Evolutionary conservation across 1,284 basidiomycete genomes (phyloP).

Genomic region (Xanthoconium separans): DNA sequence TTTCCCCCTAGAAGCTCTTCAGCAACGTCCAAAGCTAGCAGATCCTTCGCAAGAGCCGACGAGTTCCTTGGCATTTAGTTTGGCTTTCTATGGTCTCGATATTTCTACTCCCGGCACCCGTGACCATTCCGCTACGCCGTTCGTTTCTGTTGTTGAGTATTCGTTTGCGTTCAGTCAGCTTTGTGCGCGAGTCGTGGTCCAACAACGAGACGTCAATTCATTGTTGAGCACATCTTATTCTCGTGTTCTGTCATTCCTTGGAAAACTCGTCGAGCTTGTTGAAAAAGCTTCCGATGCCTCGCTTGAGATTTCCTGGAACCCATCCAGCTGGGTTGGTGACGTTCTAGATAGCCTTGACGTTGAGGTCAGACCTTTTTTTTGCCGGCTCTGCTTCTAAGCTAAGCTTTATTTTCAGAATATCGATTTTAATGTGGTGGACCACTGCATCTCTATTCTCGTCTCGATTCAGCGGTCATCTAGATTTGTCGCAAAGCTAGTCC

Average conservation of each 20-base stretch:
- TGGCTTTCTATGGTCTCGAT: conserved; percentile 57
- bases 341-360: conserved; percentile 52
- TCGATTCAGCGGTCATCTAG: conserved; percentile 51
- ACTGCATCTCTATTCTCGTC: conserved; percentile 58
- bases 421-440: conserved; percentile 70
- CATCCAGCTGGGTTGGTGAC: conserved; percentile 51
- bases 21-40: conserved; percentile 47
- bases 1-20: conserved; percentile 50
- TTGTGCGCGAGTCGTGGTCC: conserved; percentile 42
- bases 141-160: conserved; percentile 56
- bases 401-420: conserved; percentile 40
- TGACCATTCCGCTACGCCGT: conserved; percentile 44
- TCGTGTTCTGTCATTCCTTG: conserved; percentile 49
- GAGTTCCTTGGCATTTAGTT: conserved; percentile 55
- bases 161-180: conserved; percentile 45
- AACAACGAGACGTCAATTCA: conserved; percentile 28
- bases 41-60: conserved; percentile 34
- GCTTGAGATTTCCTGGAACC: conserved; percentile 50
- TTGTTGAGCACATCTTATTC: conserved; percentile 49
- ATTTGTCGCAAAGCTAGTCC: conserved; percentile 51
- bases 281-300: conserved; percentile 27
- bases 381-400: conserved; percentile 2
- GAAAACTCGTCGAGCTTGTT: conserved; percentile 46
- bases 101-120: conserved; percentile 19
- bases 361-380: conserved; percentile 41